These are phyloP conservation scores for Colletotrichum sublineola DNA, from an alignment of 2,329 filamentous ascomycete species.

Conservation along the genomic window DNA sequence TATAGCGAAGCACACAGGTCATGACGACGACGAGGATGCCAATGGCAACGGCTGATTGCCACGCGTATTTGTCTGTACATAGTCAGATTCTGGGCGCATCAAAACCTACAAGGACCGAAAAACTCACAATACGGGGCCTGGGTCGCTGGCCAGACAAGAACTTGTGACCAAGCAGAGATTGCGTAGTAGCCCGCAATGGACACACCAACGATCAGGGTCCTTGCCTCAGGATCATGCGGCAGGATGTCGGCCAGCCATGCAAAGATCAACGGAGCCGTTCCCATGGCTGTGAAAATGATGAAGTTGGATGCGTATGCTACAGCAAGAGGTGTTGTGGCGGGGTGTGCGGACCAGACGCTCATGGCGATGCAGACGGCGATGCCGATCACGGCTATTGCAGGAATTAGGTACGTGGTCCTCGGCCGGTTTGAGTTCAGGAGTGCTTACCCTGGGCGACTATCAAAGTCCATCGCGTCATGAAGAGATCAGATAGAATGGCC, in stretches of 20 bases:
- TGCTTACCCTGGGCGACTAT: conserved; percentile 59
- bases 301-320: conserved; percentile 66
- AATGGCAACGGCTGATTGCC: conserved; percentile 61
- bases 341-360: conserved; percentile 65
- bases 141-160: conserved; percentile 64
- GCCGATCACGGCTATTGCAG: conserved; percentile 54
- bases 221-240: conserved; percentile 63
- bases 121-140: conserved; percentile 62
- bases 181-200: conserved; percentile 64
- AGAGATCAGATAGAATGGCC: conserved; percentile 64
- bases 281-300: conserved; percentile 61
- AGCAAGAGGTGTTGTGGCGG: conserved; percentile 55
- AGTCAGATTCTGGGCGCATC: conserved; percentile 6
- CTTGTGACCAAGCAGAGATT: conserved; percentile 64
- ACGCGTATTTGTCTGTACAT: conserved; percentile 57
- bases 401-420: not conserved
- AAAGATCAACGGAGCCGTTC: conserved; percentile 65
- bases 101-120: not conserved
- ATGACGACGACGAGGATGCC: conserved; percentile 60
- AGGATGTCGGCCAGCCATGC: conserved; percentile 64
- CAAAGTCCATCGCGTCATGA: conserved; percentile 64
- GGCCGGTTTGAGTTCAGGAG: not conserved
- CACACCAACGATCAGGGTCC: conserved; percentile 63
- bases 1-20: conserved; percentile 57
- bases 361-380: conserved; percentile 64